Conservation (phyloP, 176 grass and related monocot species). For the Aegilops tauschii region DNA sequence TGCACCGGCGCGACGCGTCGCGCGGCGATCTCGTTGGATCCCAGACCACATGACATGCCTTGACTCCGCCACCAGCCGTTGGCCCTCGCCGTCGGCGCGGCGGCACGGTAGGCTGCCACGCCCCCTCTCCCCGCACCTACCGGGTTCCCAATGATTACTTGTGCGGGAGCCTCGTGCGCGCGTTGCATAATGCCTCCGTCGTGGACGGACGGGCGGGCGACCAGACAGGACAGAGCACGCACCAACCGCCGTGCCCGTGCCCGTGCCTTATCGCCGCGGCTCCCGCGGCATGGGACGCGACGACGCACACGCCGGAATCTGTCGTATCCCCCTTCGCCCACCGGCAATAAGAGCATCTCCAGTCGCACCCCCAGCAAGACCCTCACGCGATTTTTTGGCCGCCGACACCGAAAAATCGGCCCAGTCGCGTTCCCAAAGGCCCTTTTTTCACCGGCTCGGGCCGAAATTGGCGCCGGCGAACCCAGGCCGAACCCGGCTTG, state of each 20-base stretch:
- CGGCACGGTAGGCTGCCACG: not conserved
- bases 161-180: not conserved
- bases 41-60: not conserved
- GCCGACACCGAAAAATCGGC: too few species aligned
- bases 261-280: not conserved
- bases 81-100: slow-evolving; percentile 4
- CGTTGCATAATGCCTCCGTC: not conserved
- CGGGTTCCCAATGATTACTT: slow-evolving; percentile 1
- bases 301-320: not conserved
- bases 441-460: too few species aligned
- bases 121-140: not conserved
- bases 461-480: too few species aligned
- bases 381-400: too few species aligned
- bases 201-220: not conserved
- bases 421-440: too few species aligned
- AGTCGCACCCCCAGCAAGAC: fast-evolving
- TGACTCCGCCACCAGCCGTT: not conserved
- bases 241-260: not conserved
- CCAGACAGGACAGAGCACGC: not conserved
- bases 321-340: not conserved
- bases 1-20: not conserved
- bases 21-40: not conserved
- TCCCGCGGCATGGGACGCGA: not conserved
- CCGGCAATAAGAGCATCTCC: not conserved
- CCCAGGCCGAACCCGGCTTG: too few species aligned